Percentiles rank a stretch among this genome's conserved stretches.
Evolutionary conservation across 331 rosid genomes (phyloP).

Genomic region (Phaseolus coccineus): DNA sequence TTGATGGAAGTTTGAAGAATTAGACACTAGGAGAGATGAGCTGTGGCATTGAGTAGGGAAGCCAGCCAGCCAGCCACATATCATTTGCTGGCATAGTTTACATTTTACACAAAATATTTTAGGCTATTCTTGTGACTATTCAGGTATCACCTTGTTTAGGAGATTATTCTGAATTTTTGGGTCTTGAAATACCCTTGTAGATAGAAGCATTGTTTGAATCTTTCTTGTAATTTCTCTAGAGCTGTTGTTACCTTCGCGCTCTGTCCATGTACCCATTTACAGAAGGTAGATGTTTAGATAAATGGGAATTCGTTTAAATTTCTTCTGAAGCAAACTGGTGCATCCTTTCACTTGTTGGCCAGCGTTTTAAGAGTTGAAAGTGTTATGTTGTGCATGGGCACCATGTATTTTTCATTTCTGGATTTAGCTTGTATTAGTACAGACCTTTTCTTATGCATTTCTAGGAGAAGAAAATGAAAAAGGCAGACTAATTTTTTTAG

Average conservation of each 20-base stretch:
- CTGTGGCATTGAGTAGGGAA: conserved; percentile 34
- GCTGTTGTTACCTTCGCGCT: conserved; percentile 30
- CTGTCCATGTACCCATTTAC: conserved; percentile 35
- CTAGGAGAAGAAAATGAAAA: no score
- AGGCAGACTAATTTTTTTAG: no score
- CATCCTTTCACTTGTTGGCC: background rate
- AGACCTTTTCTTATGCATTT: no score
- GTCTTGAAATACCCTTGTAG: conserved; percentile 44
- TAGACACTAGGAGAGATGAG: conserved; percentile 16
- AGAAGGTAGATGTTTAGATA: conserved; percentile 44
- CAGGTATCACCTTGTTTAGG: conserved; percentile 41
- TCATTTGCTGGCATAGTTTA: conserved; percentile 43
- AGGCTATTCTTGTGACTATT: conserved; percentile 38
- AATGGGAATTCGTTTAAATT: conserved; percentile 38
- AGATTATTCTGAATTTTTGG: conserved; percentile 33
- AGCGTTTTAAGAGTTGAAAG: background rate
- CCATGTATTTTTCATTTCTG: background rate
- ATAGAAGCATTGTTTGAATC: conserved; percentile 35
- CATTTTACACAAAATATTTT: conserved; percentile 30
- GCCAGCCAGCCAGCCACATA: conserved; percentile 36
- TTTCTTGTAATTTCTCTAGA: conserved; percentile 39
- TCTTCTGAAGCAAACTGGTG: conserved; percentile 14
- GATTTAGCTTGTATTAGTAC: no score
- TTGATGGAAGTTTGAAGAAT: conserved; percentile 47
- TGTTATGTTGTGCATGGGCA: background rate